Conservation (phyloP, 805 yeast species). For the Candida khao-thaluensis region DNA sequence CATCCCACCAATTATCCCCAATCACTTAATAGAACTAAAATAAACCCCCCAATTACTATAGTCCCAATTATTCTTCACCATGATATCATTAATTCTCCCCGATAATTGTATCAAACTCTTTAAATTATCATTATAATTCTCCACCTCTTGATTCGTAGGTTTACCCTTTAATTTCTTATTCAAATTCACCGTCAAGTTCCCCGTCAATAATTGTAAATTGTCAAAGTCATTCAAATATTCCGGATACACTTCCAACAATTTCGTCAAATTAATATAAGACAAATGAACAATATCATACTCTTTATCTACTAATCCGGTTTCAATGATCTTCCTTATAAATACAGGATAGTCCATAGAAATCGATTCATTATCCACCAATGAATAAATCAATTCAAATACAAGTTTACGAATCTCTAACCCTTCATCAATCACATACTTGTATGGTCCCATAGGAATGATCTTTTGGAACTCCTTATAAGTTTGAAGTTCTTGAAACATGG, state of each 20-base stretch:
- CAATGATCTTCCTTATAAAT: slow-evolving; percentile 44
- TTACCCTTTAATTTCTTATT: slow-evolving; percentile 53
- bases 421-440: slow-evolving; percentile 77
- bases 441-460: slow-evolving; percentile 80
- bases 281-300: slow-evolving; percentile 58
- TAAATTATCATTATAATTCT: slow-evolving; percentile 49
- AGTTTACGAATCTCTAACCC: slow-evolving; percentile 73
- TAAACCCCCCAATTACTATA: slow-evolving; percentile 14
- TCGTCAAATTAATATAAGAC: slow-evolving; percentile 42
- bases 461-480: slow-evolving; percentile 59
- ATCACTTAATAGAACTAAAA: no score
- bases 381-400: slow-evolving; percentile 65
- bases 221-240: slow-evolving; percentile 20
- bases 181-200: slow-evolving; percentile 34
- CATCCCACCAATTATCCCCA: no score
- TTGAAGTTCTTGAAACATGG: slow-evolving; percentile 52
- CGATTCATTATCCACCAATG: slow-evolving; percentile 39
- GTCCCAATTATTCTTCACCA: slow-evolving; percentile 14
- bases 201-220: slow-evolving; percentile 31
- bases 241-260: slow-evolving; percentile 36
- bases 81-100: slow-evolving; percentile 9
- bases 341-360: slow-evolving; percentile 26
- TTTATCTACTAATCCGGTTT: slow-evolving; percentile 56
- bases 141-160: slow-evolving; percentile 68
- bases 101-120: slow-evolving; percentile 14